Percentiles rank a stretch among this genome's conserved stretches.
These are phyloP conservation scores for Acanthamoeba triangularis DNA, from an alignment of 208 protist species.

Conservation along the genomic window DNA sequence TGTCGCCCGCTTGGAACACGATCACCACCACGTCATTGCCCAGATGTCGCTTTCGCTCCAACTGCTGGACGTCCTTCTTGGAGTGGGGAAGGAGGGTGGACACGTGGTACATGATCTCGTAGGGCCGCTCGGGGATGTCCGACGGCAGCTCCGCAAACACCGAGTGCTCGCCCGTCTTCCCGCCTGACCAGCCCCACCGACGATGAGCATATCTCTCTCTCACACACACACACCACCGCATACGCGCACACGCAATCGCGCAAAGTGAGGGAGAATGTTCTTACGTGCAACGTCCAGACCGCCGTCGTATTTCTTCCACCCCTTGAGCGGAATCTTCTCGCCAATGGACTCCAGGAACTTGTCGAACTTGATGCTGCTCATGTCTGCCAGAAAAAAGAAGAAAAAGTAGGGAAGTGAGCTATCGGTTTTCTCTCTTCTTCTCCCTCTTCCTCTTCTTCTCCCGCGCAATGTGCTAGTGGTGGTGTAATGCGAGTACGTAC, in stretches of 20 bases:
- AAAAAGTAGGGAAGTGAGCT: background rate
- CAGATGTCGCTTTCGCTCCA: slow-evolving; percentile 73
- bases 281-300: slow-evolving; percentile 55
- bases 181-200: background rate
- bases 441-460: too few species aligned
- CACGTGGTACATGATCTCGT: slow-evolving; percentile 77
- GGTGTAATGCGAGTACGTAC: background rate
- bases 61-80: slow-evolving; percentile 33
- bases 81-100: slow-evolving; percentile 68
- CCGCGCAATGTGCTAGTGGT: background rate
- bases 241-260: too few species aligned
- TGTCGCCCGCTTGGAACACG: slow-evolving; percentile 6
- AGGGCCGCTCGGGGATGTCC: background rate
- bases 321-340: slow-evolving; percentile 43
- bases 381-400: background rate
- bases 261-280: background rate
- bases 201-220: background rate
- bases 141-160: slow-evolving; percentile 60
- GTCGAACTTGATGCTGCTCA: slow-evolving; percentile 11
- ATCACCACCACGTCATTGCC: slow-evolving; percentile 54
- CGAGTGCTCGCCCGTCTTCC: slow-evolving; percentile 59
- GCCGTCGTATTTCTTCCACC: slow-evolving; percentile 63
- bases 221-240: background rate
- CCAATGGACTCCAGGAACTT: slow-evolving; percentile 23
- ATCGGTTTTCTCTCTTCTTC: too few species aligned